Percentiles rank a stretch among this genome's conserved stretches.
phyloP scores from a whole-genome alignment of 306 rosid species.

The Lupinus albus region DNA sequence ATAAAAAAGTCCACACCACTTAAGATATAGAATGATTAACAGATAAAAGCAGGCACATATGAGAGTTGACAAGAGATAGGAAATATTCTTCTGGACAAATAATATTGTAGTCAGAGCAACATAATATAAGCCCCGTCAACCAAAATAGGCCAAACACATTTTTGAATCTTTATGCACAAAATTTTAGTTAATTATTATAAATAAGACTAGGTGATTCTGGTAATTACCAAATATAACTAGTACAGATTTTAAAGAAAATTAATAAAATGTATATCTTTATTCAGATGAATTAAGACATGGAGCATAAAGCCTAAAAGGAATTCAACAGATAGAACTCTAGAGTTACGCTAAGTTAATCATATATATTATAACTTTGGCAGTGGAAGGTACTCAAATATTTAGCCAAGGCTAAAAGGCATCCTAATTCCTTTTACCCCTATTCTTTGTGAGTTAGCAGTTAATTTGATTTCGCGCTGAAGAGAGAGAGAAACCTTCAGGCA shows the following conservation, averaged over 20 bases:
- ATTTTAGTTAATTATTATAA: not conserved
- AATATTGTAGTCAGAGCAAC: no score
- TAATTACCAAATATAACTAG: not conserved
- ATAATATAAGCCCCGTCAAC: not conserved
- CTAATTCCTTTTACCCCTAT: not conserved
- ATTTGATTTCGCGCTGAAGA: constrained; percentile 13
- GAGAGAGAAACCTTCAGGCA: constrained; percentile 59
- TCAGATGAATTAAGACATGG: constrained; percentile 14
- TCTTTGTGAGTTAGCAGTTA: constrained; percentile 1
- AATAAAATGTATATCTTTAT: not conserved
- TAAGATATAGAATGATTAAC: not conserved
- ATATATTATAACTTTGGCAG: not conserved
- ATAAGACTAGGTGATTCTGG: not conserved
- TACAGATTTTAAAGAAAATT: not conserved
- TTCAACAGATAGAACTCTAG: not conserved
- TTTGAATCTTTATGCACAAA: constrained; percentile 1
- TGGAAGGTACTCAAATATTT: not conserved
- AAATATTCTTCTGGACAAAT: not conserved
- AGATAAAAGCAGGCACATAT: not conserved
- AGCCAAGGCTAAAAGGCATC: not conserved
- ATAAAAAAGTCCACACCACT: not conserved
- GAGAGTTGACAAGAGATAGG: not conserved
- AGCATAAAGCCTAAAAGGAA: constrained; percentile 2
- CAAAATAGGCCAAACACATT: constrained; percentile 4
- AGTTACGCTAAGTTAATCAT: not conserved